phyloP scores from a whole-genome alignment of 2,329 filamentous ascomycete species.

The Claviceps digitariae region DNA sequence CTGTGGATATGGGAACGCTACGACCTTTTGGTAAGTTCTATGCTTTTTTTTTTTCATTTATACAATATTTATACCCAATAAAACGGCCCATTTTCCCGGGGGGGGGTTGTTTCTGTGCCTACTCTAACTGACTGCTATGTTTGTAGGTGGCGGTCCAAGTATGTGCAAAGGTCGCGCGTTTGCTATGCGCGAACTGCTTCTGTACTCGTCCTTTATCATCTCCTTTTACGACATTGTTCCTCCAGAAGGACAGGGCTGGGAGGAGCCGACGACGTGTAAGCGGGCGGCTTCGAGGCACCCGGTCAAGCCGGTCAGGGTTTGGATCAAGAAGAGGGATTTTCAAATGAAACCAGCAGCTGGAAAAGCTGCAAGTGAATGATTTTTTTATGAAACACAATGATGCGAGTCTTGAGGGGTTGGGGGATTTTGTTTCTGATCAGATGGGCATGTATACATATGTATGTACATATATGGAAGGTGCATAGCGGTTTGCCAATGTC shows the following conservation, averaged over 20 bases:
- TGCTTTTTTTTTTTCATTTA: neutral
- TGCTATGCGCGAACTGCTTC: constrained; percentile 20
- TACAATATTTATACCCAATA: too few relatives aligned
- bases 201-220: constrained; percentile 21
- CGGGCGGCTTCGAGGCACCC: constrained; percentile 16
- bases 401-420: too few relatives aligned
- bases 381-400: neutral
- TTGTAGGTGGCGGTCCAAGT: constrained; percentile 17
- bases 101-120: too few relatives aligned
- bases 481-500: neutral
- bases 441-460: neutral
- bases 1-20: constrained; percentile 15
- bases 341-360: neutral
- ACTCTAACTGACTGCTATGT: neutral
- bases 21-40: constrained; percentile 20
- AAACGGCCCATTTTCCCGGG: too few relatives aligned
- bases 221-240: constrained; percentile 24
- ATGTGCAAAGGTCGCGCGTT: constrained; percentile 21
- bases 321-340: constrained; percentile 17
- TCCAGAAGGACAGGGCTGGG: constrained; percentile 15
- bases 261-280: constrained; percentile 12
- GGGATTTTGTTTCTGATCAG: neutral
- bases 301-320: constrained; percentile 16
- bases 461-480: neutral
- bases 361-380: neutral